Conservation (phyloP, 345 rosid genomes). For the Turritis glabra region DNA sequence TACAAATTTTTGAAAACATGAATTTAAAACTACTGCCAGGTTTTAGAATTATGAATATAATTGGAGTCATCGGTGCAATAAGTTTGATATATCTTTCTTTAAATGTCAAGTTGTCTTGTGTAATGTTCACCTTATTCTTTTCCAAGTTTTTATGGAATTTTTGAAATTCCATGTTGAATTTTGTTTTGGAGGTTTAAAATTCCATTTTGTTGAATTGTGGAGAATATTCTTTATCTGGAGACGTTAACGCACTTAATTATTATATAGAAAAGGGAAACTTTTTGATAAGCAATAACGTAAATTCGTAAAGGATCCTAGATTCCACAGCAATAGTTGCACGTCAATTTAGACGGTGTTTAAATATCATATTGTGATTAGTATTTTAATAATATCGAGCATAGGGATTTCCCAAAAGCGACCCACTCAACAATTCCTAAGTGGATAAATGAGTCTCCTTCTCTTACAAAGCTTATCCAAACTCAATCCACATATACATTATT, state of each 20-base stretch:
- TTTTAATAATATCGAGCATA: constrained; percentile 1
- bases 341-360: constrained; percentile 14
- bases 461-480: constrained; percentile 39
- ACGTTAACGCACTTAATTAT: not conserved
- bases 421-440: constrained; percentile 15
- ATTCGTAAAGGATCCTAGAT: constrained; percentile 12
- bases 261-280: constrained; percentile 18
- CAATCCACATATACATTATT: constrained; percentile 6
- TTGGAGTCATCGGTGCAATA: not conserved
- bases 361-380: not conserved
- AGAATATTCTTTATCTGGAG: constrained; percentile 9
- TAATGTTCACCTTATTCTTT: not conserved
- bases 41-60: not conserved
- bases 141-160: not conserved
- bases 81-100: not conserved
- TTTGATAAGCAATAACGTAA: constrained; percentile 22
- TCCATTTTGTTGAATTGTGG: constrained; percentile 21
- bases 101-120: not conserved
- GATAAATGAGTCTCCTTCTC: constrained; percentile 33
- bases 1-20: not conserved
- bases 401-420: constrained; percentile 23
- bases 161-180: not conserved
- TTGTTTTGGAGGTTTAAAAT: not conserved
- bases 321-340: constrained; percentile 19
- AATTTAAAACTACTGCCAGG: not conserved